Conservation (phyloP, 768 basidiomycete genomes). For the Tulasnella sp. region DNA sequence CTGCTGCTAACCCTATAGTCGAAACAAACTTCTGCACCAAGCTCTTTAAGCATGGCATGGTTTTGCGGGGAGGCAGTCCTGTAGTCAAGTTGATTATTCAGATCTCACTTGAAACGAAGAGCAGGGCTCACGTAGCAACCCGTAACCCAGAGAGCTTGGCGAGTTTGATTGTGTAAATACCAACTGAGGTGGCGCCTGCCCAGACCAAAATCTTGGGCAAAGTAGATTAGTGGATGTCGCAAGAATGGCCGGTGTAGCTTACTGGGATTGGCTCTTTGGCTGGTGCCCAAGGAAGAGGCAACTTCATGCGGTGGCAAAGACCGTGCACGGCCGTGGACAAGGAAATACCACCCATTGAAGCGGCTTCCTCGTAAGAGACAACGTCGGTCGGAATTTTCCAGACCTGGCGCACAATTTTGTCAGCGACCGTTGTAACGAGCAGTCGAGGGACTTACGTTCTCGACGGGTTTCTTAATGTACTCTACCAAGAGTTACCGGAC, state of each 20-base stretch:
- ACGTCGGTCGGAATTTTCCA: constrained; percentile 28
- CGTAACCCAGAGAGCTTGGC: constrained; percentile 43
- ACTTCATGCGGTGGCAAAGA: constrained; percentile 26
- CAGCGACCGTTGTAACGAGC: neutral
- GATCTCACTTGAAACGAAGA: neutral
- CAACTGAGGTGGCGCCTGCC: constrained; percentile 33
- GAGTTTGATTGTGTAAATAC: constrained; percentile 42
- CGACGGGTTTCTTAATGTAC: constrained; percentile 29
- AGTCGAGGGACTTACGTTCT: constrained; percentile 15
- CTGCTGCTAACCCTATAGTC: constrained; percentile 34
- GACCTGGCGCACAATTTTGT: constrained; percentile 13
- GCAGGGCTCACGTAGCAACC: constrained; percentile 37
- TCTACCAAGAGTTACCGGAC: constrained; percentile 9
- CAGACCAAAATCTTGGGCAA: constrained; percentile 27
- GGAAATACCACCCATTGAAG: constrained; percentile 30
- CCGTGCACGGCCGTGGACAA: constrained; percentile 30
- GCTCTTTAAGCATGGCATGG: constrained; percentile 37
- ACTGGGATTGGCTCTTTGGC: constrained; percentile 24
- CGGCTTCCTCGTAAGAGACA: constrained; percentile 31
- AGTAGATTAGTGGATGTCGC: neutral
- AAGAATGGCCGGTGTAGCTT: neutral
- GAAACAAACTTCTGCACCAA: constrained; percentile 46
- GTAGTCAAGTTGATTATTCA: neutral
- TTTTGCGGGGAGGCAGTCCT: constrained; percentile 43
- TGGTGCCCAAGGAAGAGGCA: constrained; percentile 28